Evolutionary conservation across 441 rosid species (phyloP), one percentile per base, ranked within the genome.

Genomic region (Pelargonium citronellum): DNA sequence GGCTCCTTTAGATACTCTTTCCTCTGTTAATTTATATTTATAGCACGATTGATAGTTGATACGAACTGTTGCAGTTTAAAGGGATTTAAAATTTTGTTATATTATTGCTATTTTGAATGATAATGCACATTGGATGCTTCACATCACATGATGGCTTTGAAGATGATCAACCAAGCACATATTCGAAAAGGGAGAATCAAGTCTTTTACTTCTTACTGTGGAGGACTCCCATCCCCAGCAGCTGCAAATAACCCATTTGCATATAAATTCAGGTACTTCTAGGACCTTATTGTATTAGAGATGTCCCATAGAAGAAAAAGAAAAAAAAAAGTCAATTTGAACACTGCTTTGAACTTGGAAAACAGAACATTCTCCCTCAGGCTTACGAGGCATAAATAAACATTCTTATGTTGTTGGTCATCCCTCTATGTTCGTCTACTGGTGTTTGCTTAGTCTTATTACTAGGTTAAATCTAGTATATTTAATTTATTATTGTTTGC

Each of bases 91-190:
- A n/a, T 53, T 53, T n/a, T 53, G 60, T 16, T 4, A 53, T 15
- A 30, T 15, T 0, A 53, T 53, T 53, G 8, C 60, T 53, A 53
- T 53, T 53, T 53, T n/a, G 19, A 53, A 5, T 53, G 60, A 53
- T 13, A 13, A 20, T 16, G 34, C 47, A 47, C 41, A 67, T 20
- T 68, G 67, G 55, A 76, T 80, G 64, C 61, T 61, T 77, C 83
- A 94, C 97, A 91, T 87, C 97, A 94, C 77, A 94, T 94, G 97
- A 84, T 94, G 97, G 99, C 97, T 61, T 89, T 87, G 95, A 94
- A 91, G 83, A 90, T 94, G 94, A 90, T 91, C 77, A 84, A 91
- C 69, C 80, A 86, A 73, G 97, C 92, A 51, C 96, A 79, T 77
- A 77, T 67, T 49, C 81, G 79, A 67, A 84, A 84, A 27, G 99